Evolutionary conservation across 768 basidiomycete genomes (phyloP).

Genomic region (Lepiota venenata): DNA sequence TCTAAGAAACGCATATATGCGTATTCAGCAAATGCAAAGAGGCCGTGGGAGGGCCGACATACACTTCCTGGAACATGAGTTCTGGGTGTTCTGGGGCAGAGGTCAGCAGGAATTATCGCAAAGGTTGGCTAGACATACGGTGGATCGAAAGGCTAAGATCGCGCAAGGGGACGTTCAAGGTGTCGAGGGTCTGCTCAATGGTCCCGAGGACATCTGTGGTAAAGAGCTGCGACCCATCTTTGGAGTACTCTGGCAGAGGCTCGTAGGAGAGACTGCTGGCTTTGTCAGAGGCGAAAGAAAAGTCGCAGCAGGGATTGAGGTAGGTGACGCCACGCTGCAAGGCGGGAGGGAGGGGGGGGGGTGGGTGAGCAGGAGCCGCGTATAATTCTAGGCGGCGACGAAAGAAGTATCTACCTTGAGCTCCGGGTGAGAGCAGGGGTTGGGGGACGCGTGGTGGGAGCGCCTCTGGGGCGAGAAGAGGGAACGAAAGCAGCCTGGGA

Average conservation of each 20-base stretch:
- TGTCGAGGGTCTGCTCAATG: constrained; percentile 52
- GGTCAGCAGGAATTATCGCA: constrained; percentile 1
- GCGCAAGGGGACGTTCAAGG: constrained; percentile 50
- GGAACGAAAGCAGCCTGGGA: constrained; percentile 33
- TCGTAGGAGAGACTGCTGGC: constrained; percentile 27
- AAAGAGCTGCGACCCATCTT: constrained; percentile 16
- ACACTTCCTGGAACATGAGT: constrained; percentile 64
- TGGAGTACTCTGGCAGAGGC: constrained; percentile 40
- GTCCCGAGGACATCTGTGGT: constrained; percentile 41
- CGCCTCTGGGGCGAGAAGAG: constrained; percentile 22
- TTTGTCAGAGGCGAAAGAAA: constrained; percentile 27
- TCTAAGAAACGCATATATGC: constrained; percentile 31
- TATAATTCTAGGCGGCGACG: background rate
- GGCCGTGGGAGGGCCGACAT: constrained; percentile 16
- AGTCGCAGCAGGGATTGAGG: constrained; percentile 43
- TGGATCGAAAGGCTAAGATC: constrained; percentile 70
- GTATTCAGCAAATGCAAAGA: background rate
- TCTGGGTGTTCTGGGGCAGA: constrained; percentile 57
- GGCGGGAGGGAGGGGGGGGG: too few species aligned
- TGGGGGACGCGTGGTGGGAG: background rate
- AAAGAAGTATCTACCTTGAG: background rate
- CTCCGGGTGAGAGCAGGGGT: background rate
- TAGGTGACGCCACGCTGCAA: constrained; percentile 23
- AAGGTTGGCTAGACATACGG: constrained; percentile 37
- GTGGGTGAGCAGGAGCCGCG: background rate